Evolutionary conservation across 139 green algal genomes (phyloP), one percentile per base, ranked within the genome.

Genomic region (Ettlia oleoabundans): DNA sequence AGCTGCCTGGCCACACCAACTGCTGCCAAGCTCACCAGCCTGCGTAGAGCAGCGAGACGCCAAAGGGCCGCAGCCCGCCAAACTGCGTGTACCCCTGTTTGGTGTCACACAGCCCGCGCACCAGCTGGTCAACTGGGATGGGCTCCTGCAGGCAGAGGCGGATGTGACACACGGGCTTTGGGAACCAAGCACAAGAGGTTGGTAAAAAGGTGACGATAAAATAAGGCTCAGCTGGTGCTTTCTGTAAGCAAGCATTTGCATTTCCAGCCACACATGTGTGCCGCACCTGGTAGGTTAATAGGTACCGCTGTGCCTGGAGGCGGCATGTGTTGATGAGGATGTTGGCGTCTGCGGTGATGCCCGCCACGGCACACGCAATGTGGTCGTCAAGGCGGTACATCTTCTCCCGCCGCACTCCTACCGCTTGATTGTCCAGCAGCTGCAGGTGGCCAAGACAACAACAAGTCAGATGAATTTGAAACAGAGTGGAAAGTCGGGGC

Each of bases 331-430:
- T 98, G 84, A 99, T 95, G 26, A 99, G 90, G 79, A 99, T 99
- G 87, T 99, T 99, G 19, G 97, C 97, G 82, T 99, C 97, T 3
- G 97, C 91, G 74, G 96, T 99, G 73, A 99, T 94, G 37, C 97
- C 97, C 42, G 97, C 97, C 26, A 99, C 97, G 26, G 97, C 95
- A 76, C 92, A 96, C 0, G 94, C 94, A 0, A 99, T 90, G 85
- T 99, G 96, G 73, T 98, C 95, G 83, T 99, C 97, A 40, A 99
- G 92, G 85, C 94, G 95, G 81, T 98, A 98, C 96, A 99, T 99
- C 86, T 99, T 99, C 88, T 99, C 97, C 24, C 95, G 85, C 53
- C 90, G 78, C 24, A 98, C 94, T 13, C 95, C 95, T 33, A 98
- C 95, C 22, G 95, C 95, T 19, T 89, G 86, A 1, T 93, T 97